Percentiles rank a stretch among this genome's conserved stretches.
Conservation (phyloP, 495 filamentous ascomycete species). For the Beverwykella pulmonaria region DNA sequence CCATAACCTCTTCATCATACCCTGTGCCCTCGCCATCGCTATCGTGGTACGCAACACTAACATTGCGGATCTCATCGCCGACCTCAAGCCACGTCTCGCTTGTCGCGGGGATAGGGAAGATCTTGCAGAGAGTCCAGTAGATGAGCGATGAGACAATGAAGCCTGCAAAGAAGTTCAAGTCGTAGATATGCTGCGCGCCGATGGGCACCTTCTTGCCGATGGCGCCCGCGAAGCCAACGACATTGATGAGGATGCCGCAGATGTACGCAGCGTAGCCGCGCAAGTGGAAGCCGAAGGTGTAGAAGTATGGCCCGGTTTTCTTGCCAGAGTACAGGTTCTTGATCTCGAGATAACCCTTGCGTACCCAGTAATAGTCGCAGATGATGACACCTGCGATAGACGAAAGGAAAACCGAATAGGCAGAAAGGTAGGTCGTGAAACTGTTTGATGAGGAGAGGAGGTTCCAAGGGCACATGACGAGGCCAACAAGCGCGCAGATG, state of each 20-base stretch:
- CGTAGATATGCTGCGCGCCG: constrained; percentile 85
- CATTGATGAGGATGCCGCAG: constrained; percentile 84
- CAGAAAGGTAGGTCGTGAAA: constrained; percentile 92
- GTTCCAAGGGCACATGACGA: constrained; percentile 90
- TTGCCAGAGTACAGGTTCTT: constrained; percentile 77
- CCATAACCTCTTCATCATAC: constrained; percentile 34
- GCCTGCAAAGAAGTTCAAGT: constrained; percentile 86
- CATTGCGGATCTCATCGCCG: constrained; percentile 57
- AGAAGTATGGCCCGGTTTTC: constrained; percentile 71
- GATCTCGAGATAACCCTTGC: constrained; percentile 78
- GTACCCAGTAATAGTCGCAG: constrained; percentile 87
- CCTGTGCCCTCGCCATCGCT: constrained; percentile 33
- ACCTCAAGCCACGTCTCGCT: constrained; percentile 83
- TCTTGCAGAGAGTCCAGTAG: constrained; percentile 70
- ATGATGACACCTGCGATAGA: constrained; percentile 90
- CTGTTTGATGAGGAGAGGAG: constrained; percentile 76
- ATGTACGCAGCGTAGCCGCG: constrained; percentile 84
- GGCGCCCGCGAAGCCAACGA: constrained; percentile 87
- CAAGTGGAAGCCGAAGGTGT: constrained; percentile 73
- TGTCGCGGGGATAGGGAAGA: constrained; percentile 73
- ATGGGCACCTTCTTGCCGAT: constrained; percentile 71
- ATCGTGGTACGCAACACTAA: constrained; percentile 49
- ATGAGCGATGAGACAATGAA: constrained; percentile 67
- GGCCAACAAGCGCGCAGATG: constrained; percentile 78
- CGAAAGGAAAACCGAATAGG: constrained; percentile 94